phyloP scores from a whole-genome alignment of 202 grass and related monocot genomes.

The Cymbopogon flexuosus region DNA sequence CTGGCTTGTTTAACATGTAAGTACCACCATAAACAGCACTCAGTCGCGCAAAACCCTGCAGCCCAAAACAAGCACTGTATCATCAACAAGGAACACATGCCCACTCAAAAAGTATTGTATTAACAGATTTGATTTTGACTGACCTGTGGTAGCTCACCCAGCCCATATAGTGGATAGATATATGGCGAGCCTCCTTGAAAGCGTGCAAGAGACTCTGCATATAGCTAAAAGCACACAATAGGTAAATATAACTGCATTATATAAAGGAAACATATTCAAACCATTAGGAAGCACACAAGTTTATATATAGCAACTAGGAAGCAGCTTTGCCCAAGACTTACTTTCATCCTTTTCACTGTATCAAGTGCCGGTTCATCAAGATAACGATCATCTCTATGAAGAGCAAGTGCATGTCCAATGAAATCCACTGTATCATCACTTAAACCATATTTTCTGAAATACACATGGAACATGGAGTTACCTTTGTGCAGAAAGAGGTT shows the following conservation, averaged over 20 bases:
- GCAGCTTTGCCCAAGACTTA: slow-evolving; percentile 32
- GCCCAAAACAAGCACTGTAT: slow-evolving; percentile 18
- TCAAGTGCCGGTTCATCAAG: slow-evolving; percentile 71
- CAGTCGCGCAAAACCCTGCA: slow-evolving; percentile 78
- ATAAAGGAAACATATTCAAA: slow-evolving; percentile 12
- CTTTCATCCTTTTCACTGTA: slow-evolving; percentile 85
- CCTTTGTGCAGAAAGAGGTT: slow-evolving; percentile 19
- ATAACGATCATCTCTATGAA: slow-evolving; percentile 70
- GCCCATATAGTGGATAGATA: slow-evolving; percentile 80
- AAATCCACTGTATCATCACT: slow-evolving; percentile 75
- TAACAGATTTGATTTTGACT: slow-evolving; percentile 26
- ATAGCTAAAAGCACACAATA: slow-evolving; percentile 50
- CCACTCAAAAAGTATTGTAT: neutral
- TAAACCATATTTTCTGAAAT: slow-evolving; percentile 64
- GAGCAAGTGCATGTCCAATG: slow-evolving; percentile 70
- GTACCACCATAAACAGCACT: slow-evolving; percentile 98
- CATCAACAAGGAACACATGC: slow-evolving; percentile 1
- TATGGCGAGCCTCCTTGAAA: slow-evolving; percentile 88
- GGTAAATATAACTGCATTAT: slow-evolving; percentile 5
- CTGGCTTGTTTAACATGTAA: slow-evolving; percentile 91
- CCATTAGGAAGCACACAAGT: slow-evolving; percentile 18
- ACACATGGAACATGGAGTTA: slow-evolving; percentile 25
- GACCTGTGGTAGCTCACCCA: slow-evolving; percentile 84
- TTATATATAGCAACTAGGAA: slow-evolving; percentile 22
- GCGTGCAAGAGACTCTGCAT: slow-evolving; percentile 72